Conservation (phyloP, 2,329 filamentous ascomycete genomes). For the Ascochyta pisi region DNA sequence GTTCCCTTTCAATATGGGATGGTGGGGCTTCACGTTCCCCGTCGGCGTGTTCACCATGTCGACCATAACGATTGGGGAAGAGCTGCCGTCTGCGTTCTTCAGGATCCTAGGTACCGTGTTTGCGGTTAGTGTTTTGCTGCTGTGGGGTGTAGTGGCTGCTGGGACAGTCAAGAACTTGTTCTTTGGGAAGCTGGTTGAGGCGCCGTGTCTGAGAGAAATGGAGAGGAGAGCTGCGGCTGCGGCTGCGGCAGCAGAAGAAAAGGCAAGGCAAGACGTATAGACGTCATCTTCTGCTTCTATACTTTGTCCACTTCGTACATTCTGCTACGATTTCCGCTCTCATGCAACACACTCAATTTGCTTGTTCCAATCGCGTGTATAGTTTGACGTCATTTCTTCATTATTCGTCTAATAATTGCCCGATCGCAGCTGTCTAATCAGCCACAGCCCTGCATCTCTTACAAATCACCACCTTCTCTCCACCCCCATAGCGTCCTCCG, state of each 20-base stretch:
- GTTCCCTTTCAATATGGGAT: conserved; percentile 68
- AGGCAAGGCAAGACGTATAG: conserved; percentile 16
- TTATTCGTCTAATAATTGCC: background rate
- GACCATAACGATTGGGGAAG: conserved; percentile 56
- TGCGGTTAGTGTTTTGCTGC: conserved; percentile 56
- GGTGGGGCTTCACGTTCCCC: conserved; percentile 68
- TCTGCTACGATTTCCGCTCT: too few species aligned
- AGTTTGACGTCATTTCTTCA: background rate
- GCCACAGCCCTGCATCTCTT: conserved; percentile 56
- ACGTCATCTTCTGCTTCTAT: background rate
- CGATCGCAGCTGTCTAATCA: background rate
- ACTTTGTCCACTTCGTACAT: too few species aligned
- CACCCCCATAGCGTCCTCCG: conserved; percentile 19
- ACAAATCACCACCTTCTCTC: conserved; percentile 67
- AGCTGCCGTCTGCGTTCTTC: conserved; percentile 64
- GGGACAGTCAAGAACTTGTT: conserved; percentile 57
- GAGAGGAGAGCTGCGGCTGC: conserved; percentile 23
- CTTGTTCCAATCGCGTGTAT: too few species aligned
- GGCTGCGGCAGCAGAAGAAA: conserved; percentile 15
- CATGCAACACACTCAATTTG: too few species aligned
- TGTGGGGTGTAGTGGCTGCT: conserved; percentile 62
- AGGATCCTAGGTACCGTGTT: conserved; percentile 61
- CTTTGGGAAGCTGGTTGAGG: conserved; percentile 60
- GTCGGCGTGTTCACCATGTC: conserved; percentile 56
- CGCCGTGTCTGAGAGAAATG: conserved; percentile 57